Evolutionary conservation across 805 yeast species (phyloP), one percentile per base, ranked within the genome.

Genomic region (Komagataella mondaviorum): DNA sequence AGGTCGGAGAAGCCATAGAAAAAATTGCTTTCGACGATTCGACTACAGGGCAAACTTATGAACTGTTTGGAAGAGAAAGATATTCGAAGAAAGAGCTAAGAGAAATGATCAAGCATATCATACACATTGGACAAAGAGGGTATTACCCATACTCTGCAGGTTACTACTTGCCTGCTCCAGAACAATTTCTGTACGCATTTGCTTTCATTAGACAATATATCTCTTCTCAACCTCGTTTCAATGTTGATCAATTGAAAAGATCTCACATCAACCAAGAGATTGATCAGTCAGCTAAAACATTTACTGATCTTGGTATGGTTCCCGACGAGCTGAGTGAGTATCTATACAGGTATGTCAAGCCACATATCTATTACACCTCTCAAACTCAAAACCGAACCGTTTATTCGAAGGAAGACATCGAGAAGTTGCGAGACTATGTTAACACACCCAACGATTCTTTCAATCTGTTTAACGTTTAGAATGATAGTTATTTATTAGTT

Each of bases 1-100:
- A 88, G 62, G 89, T 87, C 52, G 91, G 93, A 20, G 71, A 76
- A 56, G 95, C 86, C 3, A 71, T 88, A 57, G 93, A 85, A 70
- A 75, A 71, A 57, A 85, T 88, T 58, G 90, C 87, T 7, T 87
- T 70, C 64, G 90, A 88, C 63, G 95, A 88, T 65, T 71, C 86
- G 51, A 87, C 95, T 18, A 73, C 74, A 12, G 95, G 95, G 54
- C 76, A 84, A 66, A 74, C 83, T 49, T 88, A 68, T 66, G 95
- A 88, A 68, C 74, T 88, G 56, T 72, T 69, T 60, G 95, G 95
- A 10, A 76, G 81, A n/a, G 85, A 85, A 65, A 71, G 73, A 59
- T 77, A 80, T 64, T 63, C 82, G 8, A 73, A 75, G 60, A 66
- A 67, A 53, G 86, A 86, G 63, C 75, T 88, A 55, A 76, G 88